Evolutionary conservation across 2,329 filamentous ascomycete species (phyloP), one percentile per base, ranked within the genome.

Genomic region (Fusarium scirpi): DNA sequence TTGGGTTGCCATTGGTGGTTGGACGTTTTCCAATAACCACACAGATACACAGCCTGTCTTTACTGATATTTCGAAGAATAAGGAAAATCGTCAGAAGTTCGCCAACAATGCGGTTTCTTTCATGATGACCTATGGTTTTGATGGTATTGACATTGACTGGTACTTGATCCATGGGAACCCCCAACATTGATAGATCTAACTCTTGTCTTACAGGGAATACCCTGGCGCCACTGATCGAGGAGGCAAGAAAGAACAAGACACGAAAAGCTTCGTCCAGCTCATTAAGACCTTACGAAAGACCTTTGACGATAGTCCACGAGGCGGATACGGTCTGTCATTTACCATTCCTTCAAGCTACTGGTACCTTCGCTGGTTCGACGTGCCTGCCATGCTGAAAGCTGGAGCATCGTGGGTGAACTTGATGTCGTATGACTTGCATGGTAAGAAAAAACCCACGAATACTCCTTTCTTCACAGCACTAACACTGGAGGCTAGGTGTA

Each of bases 341-440:
- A 77, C 76, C 0, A 53, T 64, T 0, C 77, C 77, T 0, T 59
- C 74, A 0, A 73, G 66, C 1, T 80, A 74, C 47, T 80, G 77
- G 78, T 80, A 79, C 38, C 67, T 79, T 4, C 67, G 65, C 2
- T 56, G 43, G 43, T 46, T 46, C 16, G 43, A 46, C 24, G 24
- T 46, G 22, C 22, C 43, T 27, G 24, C 22, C 6, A 46, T 46
- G 24, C 43, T 46, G 22, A 46, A 46, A 27, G 43, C 43, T 46
- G 24, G 43, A 18, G 43, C 43, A 11, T 46, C 24, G 16, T 46
- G 43, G 43, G 43, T 46, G 13, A 46, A 63, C 24, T 77, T 77
- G 18, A 81, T 85, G 76, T 73, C 76, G 1, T 85, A 84, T 56
- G 82, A 85, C 65, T 65, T 80, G 15, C 76, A 85, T 60, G 83